Evolutionary conservation across 352 stramenopile genomes (phyloP), one percentile per base, ranked within the genome.

Genomic region (Pythium brassicae): DNA sequence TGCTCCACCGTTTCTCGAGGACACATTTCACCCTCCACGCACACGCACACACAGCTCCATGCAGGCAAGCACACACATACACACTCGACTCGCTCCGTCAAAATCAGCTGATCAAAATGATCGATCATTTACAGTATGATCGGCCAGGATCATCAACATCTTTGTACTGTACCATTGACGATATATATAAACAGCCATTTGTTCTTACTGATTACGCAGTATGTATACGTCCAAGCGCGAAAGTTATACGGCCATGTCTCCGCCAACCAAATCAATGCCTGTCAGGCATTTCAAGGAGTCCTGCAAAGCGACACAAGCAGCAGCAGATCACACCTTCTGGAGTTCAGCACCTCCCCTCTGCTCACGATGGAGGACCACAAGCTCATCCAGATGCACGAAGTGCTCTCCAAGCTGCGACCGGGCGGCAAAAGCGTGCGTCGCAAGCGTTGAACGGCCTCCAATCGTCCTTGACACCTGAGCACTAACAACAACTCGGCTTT

Each of bases 361-460:
- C 15, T 20, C 7, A 68, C 47, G n/a, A 92, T 94, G 83, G 83
- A 94, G 69, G 78, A 89, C 39, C 62, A 75, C 62, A 94, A 94
- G 76, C 81, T 94, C 50, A 77, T 92, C 54, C 69, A 83, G 56
- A 72, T 94, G 56, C 83, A 94, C 73, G 81, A 94, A 53, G 83
- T 88, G 75, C 81, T 94, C 58, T 87, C 83, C 8, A 87, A 86
- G 76, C 78, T 94, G 47, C 83, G 83, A 17, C 83, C 83, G 10
- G 81, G 83, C 39, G 83, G 83, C 57, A 94, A 92, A 56, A 87
- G 79, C 74, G 78, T 89, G 63, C 40, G 61, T 57, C 51, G 22
- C 25, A 43, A 20, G 15, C 5, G 15, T 17, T 39, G 27, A 39
- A 37, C 32, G 32, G 32, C 32, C 32, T 11, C 14, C 32, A 37